Evolutionary conservation across 1,139 yeast genomes (phyloP).

Genomic region (Candida sp.): DNA sequence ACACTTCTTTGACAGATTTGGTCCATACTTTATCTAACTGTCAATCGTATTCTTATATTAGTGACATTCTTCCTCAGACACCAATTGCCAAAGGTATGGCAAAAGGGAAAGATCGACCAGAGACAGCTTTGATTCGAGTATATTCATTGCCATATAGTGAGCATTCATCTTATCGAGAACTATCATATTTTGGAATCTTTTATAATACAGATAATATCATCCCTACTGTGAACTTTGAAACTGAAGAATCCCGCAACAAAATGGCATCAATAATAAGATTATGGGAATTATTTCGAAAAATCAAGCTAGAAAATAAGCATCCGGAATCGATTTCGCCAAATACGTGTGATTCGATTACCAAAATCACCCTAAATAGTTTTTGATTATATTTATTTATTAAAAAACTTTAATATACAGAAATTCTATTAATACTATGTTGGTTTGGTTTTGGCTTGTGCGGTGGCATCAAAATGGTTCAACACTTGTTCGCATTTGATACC

Average conservation of each 20-base stretch:
- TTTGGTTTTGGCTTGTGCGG: neutral
- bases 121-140: slow-evolving; percentile 35
- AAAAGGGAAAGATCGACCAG: slow-evolving; percentile 19
- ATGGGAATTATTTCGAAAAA: slow-evolving; percentile 33
- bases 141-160: slow-evolving; percentile 86
- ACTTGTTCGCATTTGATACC: slow-evolving; percentile 48
- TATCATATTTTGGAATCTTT: slow-evolving; percentile 58
- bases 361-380: slow-evolving; percentile 15
- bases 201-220: slow-evolving; percentile 52
- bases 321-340: slow-evolving; percentile 5
- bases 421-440: neutral
- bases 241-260: slow-evolving; percentile 26
- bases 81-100: slow-evolving; percentile 12
- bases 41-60: slow-evolving; percentile 22
- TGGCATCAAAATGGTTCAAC: slow-evolving; percentile 32
- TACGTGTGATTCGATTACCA: slow-evolving; percentile 10
- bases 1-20: slow-evolving; percentile 10
- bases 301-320: slow-evolving; percentile 11
- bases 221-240: slow-evolving; percentile 73
- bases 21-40: slow-evolving; percentile 14
- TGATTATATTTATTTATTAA: slow-evolving; percentile 5
- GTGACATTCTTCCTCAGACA: slow-evolving; percentile 33
- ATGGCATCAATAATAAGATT: slow-evolving; percentile 46
- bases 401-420: neutral
- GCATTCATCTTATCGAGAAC: slow-evolving; percentile 85